Percentiles rank a stretch among this genome's conserved stretches.
These are phyloP conservation scores for Abrus precatorius DNA, from an alignment of 306 rosid species.

Conservation along the genomic window DNA sequence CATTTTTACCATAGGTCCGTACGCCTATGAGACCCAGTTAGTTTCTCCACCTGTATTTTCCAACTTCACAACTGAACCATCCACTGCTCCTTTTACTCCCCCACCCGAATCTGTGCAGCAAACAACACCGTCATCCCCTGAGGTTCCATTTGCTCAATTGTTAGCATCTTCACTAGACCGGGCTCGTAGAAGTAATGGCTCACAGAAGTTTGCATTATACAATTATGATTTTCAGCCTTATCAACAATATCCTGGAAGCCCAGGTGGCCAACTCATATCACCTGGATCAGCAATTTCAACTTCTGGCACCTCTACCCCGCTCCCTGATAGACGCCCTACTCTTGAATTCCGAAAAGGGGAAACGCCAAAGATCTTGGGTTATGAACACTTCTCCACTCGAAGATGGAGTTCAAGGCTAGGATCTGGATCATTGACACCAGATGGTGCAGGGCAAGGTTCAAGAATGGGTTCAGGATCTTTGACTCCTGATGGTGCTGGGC, in stretches of 20 bases:
- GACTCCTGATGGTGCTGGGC: slow-evolving; percentile 87
- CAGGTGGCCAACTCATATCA: slow-evolving; percentile 86
- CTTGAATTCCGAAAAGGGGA: slow-evolving; percentile 82
- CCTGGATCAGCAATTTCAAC: slow-evolving; percentile 94
- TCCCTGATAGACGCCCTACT: slow-evolving; percentile 76
- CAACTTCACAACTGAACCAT: slow-evolving; percentile 90
- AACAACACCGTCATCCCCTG: slow-evolving; percentile 98
- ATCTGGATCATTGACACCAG: slow-evolving; percentile 93
- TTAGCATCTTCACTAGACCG: slow-evolving; percentile 82
- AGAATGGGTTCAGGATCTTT: slow-evolving; percentile 83
- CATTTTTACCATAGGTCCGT: slow-evolving; percentile 89
- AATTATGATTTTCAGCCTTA: slow-evolving; percentile 87
- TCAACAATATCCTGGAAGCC: slow-evolving; percentile 92
- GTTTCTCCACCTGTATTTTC: slow-evolving; percentile 98
- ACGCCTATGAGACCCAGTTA: slow-evolving; percentile 93
- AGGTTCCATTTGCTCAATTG: slow-evolving; percentile 98
- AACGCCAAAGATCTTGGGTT: slow-evolving; percentile 78
- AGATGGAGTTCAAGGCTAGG: slow-evolving; percentile 90
- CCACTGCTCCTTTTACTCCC: slow-evolving; percentile 94
- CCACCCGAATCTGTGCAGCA: slow-evolving; percentile 93
- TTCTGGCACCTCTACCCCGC: slow-evolving; percentile 94
- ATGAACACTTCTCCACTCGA: slow-evolving; percentile 75
- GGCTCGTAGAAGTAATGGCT: slow-evolving; percentile 63
- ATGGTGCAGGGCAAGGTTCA: slow-evolving; percentile 80
- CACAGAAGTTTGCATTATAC: slow-evolving; percentile 79